Conservation (phyloP, 768 basidiomycete species). For the Tubosaeta sp. region DNA sequence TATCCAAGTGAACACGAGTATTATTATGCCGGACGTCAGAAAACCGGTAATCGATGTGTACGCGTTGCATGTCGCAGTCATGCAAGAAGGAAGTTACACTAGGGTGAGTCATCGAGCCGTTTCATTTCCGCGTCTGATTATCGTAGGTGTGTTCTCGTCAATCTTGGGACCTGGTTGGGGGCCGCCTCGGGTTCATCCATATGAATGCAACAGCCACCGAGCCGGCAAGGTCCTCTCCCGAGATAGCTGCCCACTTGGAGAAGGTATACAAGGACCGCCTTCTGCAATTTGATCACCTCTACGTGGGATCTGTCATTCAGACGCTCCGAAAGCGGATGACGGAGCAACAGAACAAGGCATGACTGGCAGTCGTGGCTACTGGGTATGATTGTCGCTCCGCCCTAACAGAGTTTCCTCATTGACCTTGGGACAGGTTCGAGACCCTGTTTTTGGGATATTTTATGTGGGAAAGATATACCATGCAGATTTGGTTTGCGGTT, state of each 20-base stretch:
- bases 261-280: conserved; percentile 27
- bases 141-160: conserved; percentile 22
- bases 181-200: conserved; percentile 23
- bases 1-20: conserved; percentile 22
- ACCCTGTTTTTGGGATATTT: conserved; percentile 3
- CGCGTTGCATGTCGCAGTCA: conserved; percentile 28
- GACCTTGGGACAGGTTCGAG: conserved; percentile 2
- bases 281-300: conserved; percentile 31
- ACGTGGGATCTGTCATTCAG: conserved; percentile 30
- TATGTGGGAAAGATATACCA: not conserved
- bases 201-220: conserved; percentile 18
- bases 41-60: conserved; percentile 28
- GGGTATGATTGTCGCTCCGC: conserved; percentile 7
- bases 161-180: conserved; percentile 27
- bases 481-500: not conserved
- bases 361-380: conserved; percentile 10
- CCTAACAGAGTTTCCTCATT: not conserved
- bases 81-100: conserved; percentile 29
- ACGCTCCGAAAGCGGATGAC: conserved; percentile 30
- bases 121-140: conserved; percentile 1
- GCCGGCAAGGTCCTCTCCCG: conserved; percentile 22
- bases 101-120: conserved; percentile 20
- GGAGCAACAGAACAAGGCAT: conserved; percentile 29
- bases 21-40: conserved; percentile 26
- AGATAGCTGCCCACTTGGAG: conserved; percentile 25